Evolutionary conservation across 73 alveolate species (phyloP), one percentile per base, ranked within the genome.

Genomic region (Strombidium stylifer): DNA sequence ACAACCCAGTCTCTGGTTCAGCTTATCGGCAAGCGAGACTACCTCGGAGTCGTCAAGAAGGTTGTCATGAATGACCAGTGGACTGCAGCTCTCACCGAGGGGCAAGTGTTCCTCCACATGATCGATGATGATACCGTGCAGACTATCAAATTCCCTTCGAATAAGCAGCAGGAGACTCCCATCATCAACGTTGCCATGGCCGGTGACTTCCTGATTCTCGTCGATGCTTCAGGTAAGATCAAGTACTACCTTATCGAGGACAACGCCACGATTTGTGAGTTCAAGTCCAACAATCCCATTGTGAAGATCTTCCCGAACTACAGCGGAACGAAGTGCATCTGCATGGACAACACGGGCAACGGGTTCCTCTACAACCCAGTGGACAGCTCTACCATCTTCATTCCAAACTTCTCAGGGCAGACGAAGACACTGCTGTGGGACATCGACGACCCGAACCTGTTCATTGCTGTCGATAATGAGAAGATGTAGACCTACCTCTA

Each of bases 301-400:
- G 72, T 42, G 32, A 81, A 68, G 70, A 76, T 86, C 25, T 90
- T 81, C 84, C 98, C 96, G n/a, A 86, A 77, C 81, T 73, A 51
- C 39, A 86, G 62, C 24, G 99, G 98, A 24, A 92, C 98, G 12
- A 91, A 94, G 73, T 81, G 90, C 18, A 81, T 94, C 46, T 90
- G 97, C 62, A 80, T 89, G 21, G 98, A 94, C 59, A 83, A 84
- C 69, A 80, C 94, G 31, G 98, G 99, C 34, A 77, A 80, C 30
- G 99, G 96, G 21, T 94, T 73, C 64, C 78, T 96, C 42, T 97
- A 84, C 93, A 93, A 94, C 68, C 98, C 99, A 35, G 93, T 96
- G 28, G 83, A 86, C 45, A 99, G 94, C 67, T 62, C 81, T 12
- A 79, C 90, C 53, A 58, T 79, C 21, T 35, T 59, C 40, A 61